Conservation (phyloP, 31 red algal genomes). For the Endocladia muricata region DNA sequence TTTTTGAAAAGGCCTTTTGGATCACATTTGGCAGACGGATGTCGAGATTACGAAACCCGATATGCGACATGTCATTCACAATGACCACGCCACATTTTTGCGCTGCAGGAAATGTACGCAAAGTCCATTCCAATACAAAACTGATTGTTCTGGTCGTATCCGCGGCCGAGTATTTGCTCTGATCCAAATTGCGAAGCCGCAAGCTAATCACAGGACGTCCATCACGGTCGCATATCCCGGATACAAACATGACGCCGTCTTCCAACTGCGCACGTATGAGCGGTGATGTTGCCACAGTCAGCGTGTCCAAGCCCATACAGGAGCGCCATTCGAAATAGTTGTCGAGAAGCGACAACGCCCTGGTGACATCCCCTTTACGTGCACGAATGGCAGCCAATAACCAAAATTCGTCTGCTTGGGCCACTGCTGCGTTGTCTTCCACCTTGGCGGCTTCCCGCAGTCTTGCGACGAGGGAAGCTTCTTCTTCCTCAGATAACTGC, state of each 20-base stretch:
- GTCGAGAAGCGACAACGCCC: background rate
- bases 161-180: conserved; percentile 15
- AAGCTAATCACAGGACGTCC: conserved; percentile 35
- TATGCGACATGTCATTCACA: conserved; percentile 9
- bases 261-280: conserved; percentile 2
- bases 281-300: background rate
- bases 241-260: conserved; percentile 6
- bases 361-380: background rate
- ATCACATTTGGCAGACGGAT: conserved; percentile 17
- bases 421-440: background rate
- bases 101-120: conserved; percentile 33
- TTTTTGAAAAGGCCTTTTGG: conserved; percentile 30
- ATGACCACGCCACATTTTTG: conserved; percentile 41
- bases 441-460: background rate
- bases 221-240: conserved; percentile 20
- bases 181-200: conserved; percentile 14
- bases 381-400: background rate
- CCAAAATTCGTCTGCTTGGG: background rate
- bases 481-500: background rate
- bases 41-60: conserved; percentile 37
- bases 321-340: background rate
- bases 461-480: background rate
- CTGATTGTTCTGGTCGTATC: conserved; percentile 27
- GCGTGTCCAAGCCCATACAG: background rate
- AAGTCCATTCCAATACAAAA: conserved; percentile 36